phyloP scores from a whole-genome alignment of 768 basidiomycete genomes.

The Tulasnella sp. region DNA sequence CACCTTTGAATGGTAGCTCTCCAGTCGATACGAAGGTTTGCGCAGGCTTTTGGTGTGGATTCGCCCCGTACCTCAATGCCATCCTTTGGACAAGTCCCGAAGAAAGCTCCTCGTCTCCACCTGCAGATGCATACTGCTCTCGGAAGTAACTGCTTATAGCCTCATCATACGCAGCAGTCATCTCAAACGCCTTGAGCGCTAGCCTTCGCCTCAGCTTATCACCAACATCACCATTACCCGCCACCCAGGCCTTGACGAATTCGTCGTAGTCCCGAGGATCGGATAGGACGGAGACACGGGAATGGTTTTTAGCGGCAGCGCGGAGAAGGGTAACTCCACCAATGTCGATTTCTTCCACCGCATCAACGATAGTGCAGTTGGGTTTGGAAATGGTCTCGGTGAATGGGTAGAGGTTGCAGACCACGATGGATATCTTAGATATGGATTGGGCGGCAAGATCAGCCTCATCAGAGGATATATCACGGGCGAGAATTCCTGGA shows the following conservation, averaged over 20 bases:
- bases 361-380: constrained; percentile 77
- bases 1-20: constrained; percentile 88
- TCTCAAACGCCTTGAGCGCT: constrained; percentile 94
- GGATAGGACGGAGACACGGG: constrained; percentile 76
- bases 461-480: constrained; percentile 77
- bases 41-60: constrained; percentile 97
- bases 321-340: constrained; percentile 96
- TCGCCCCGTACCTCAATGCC: constrained; percentile 85
- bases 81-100: constrained; percentile 69
- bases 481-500: constrained; percentile 83
- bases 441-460: constrained; percentile 78
- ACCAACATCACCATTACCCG: constrained; percentile 61
- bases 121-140: constrained; percentile 84
- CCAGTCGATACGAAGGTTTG: constrained; percentile 88
- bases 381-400: constrained; percentile 79
- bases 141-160: constrained; percentile 96
- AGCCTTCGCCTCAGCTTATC: constrained; percentile 60
- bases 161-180: constrained; percentile 88
- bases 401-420: constrained; percentile 99
- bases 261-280: constrained; percentile 77
- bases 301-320: constrained; percentile 97
- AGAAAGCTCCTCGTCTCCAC: constrained; percentile 45
- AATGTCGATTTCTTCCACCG: constrained; percentile 97
- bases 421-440: constrained; percentile 88
- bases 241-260: constrained; percentile 66